phyloP scores from a whole-genome alignment of 331 rosid species.

The Arachis monticola region DNA sequence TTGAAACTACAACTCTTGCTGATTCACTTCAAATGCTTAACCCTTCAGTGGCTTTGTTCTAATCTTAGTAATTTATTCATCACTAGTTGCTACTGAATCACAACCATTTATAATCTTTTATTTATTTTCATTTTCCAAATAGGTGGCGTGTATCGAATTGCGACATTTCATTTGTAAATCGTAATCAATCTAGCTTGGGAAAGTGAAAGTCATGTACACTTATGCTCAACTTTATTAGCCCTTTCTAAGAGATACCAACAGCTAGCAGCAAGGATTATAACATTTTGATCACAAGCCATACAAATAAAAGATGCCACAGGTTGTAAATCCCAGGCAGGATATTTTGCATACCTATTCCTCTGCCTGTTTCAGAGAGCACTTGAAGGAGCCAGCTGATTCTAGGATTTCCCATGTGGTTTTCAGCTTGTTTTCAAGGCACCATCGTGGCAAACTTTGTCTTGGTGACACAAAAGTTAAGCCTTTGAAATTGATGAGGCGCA shows the following conservation, averaged over 20 bases:
- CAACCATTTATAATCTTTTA: background rate
- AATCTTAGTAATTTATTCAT: background rate
- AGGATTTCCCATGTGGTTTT: constrained; percentile 44
- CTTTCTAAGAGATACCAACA: background rate
- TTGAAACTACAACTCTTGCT: background rate
- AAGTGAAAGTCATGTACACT: too few species aligned
- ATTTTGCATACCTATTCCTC: constrained; percentile 44
- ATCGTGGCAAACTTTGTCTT: constrained; percentile 46
- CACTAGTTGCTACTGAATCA: constrained; percentile 5
- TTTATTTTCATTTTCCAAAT: background rate
- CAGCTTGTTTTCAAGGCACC: constrained; percentile 38
- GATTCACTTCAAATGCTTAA: background rate
- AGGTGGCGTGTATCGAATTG: constrained; percentile 4
- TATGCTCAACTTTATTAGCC: too few species aligned
- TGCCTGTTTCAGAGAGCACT: constrained; percentile 34
- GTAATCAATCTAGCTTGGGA: background rate
- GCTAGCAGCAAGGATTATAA: background rate
- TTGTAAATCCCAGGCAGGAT: constrained; percentile 48
- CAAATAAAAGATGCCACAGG: constrained; percentile 26
- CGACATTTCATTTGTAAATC: background rate
- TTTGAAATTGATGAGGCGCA: constrained; percentile 30
- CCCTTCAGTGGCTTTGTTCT: background rate
- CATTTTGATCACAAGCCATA: constrained; percentile 7
- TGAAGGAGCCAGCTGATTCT: constrained; percentile 37
- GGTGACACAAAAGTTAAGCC: constrained; percentile 40